phyloP scores from a whole-genome alignment of 441 rosid genomes.

The Lepidium campestre region DNA sequence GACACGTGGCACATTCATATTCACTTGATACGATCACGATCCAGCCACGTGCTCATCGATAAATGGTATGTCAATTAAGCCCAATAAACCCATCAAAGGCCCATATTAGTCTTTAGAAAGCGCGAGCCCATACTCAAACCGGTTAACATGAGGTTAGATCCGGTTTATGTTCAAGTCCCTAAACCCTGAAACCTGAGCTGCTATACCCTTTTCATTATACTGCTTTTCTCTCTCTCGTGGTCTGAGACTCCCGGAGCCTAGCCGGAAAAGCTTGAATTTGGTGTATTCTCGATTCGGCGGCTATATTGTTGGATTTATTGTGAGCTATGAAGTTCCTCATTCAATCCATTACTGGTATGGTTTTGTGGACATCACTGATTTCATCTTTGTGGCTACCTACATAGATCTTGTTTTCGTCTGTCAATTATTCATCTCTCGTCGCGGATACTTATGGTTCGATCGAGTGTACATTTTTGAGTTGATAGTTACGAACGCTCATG shows the following conservation, averaged over 20 bases:
- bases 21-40: not conserved
- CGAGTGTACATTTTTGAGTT: not conserved
- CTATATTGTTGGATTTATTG: not conserved
- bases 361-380: not conserved
- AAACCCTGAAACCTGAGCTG: conserved; percentile 17
- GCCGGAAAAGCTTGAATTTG: conserved; percentile 13
- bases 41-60: not conserved
- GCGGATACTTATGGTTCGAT: not conserved
- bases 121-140: not conserved
- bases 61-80: not conserved
- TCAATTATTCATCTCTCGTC: not conserved
- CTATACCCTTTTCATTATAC: not conserved
- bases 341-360: conserved; percentile 41
- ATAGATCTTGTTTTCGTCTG: conserved; percentile 3
- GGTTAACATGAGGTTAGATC: conserved; percentile 6
- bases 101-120: not conserved
- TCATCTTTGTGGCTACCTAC: not conserved
- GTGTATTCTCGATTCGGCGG: not conserved
- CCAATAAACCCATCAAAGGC: not conserved
- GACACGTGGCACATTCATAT: conserved; percentile 7
- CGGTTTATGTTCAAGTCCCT: conserved; percentile 8
- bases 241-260: not conserved
- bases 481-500: not conserved
- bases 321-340: conserved; percentile 47
- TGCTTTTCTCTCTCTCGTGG: not conserved